Base-by-base conservation (phyloP, 2,329 filamentous ascomycete genomes). In the Cordyceps militaris region DNA sequence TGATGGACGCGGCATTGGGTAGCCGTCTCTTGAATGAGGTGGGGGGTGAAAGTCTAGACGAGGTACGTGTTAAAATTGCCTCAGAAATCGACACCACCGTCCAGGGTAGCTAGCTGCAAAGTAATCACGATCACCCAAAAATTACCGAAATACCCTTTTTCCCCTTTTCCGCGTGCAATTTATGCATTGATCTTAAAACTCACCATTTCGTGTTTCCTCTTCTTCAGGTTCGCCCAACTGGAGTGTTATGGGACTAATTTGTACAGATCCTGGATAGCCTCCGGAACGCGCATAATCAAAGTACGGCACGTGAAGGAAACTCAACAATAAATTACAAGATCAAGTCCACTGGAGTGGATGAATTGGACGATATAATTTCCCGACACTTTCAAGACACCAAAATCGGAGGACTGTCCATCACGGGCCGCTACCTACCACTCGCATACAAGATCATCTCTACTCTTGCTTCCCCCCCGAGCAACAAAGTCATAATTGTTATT, bases 41-140 rank as follows among this genome's bases (percentile, higher is more conserved):
- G 52, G 79, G 83, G 63, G 79, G 82, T 67, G 73, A 71, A 60
- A 84, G 73, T 66, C 70, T 86, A 42, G 81, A 86, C 66, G 79
- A 85, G 76, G 84, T 86, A 66, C 72, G 74, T 71, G 59, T 13
- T 42, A 47, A 50, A 58, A 52, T 44, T 30, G 19, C 19, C 47
- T 48, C 24, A 30, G 24, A 26, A 23, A 38, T 19, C n/a, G 16
- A 13, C 43, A 49, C 24, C 19, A 30, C 9, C 21, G 7, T 8
- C 14, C 21, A 16, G 24, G 3, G 28, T 3, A 14, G 16, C 16
- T 16, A n/a, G 11, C 38, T 16, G 21, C 52, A 21, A 36, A 47
- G 38, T 5, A 26, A 46, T 11, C 42, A 14, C 30, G 16, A 19
- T 23, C 8, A 48, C 21, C 11, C 9, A 56, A 30, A n/a, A 43